phyloP scores from a whole-genome alignment of 2,329 filamentous ascomycete genomes.

The Apiospora saccharicola region DNA sequence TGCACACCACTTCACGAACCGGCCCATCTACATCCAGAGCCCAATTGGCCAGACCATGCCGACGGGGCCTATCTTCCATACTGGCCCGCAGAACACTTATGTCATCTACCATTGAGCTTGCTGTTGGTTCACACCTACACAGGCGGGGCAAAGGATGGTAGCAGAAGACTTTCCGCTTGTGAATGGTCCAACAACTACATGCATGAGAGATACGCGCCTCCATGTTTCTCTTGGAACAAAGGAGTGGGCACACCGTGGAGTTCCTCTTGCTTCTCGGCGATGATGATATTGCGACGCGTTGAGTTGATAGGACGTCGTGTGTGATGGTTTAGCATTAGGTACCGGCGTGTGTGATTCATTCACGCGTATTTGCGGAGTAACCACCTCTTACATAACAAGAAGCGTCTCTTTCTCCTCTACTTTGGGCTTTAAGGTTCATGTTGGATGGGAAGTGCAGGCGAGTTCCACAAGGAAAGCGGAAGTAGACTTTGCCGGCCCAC shows the following conservation, averaged over 20 bases:
- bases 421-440: background rate
- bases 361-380: background rate
- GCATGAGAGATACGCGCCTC: background rate
- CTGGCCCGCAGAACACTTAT: background rate
- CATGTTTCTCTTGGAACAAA: background rate
- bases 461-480: background rate
- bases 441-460: background rate
- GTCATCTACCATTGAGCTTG: background rate
- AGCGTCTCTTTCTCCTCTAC: background rate
- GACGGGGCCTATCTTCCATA: background rate
- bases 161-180: background rate
- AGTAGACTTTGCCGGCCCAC: background rate
- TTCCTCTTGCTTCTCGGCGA: background rate
- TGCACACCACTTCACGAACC: constrained; percentile 9
- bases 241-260: background rate
- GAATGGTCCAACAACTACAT: background rate
- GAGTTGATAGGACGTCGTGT: background rate
- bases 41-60: background rate
- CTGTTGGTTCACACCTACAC: background rate
- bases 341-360: background rate
- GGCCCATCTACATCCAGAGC: background rate
- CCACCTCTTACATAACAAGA: background rate
- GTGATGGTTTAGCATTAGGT: background rate
- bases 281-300: background rate
- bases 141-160: background rate